Base-by-base conservation (phyloP, 805 yeast species). In the Maudiozyma turicensis region DNA sequence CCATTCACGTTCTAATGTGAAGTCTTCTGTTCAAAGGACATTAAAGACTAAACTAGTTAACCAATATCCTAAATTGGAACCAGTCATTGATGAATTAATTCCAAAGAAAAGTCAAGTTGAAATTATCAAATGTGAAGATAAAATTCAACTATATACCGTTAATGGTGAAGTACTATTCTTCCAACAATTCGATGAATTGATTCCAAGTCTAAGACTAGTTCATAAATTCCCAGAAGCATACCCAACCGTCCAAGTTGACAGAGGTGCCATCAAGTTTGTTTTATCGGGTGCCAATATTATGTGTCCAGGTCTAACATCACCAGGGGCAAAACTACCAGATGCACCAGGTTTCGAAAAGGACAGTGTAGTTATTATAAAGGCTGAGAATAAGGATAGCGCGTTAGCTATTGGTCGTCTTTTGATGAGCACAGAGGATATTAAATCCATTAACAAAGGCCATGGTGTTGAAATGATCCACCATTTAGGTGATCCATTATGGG, bases 211-310 rank as follows among this genome's bases (percentile, higher is more conserved):
- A 55, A 78, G 74, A 57, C 65, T 84, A 14, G 87, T 88, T 32
- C 96, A 88, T 68, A 80, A 80, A 65, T 86, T 83, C 62, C 96
- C 97, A 5, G 74, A 76, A 8, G 78, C 82, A 37, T 90, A 90
- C 70, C 96, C 96, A 26, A 70, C 77, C 35, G 95, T 90, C 42
- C 86, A 82, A 62, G 97, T 91, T 10, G 98, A 90, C 61, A 77
- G 96, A 64, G 98, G 98, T 50, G 98, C 98, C 46, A 90, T 90
- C 65, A 90, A 90, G 67, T 90, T 90, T 61, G 93, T 90, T 29
- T 71, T 90, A n/a, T 84, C 95, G 4, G 98, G 97, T 49, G 96
- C 97, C 31, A 90, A 90, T 61, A 86, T 90, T 60, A 90, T 90
- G 98, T 90, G 96, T 68, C 96, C 96, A 3, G 96, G 96, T 15